phyloP scores from a whole-genome alignment of 108 stramenopile genomes.

The Skeletonema costatum region DNA sequence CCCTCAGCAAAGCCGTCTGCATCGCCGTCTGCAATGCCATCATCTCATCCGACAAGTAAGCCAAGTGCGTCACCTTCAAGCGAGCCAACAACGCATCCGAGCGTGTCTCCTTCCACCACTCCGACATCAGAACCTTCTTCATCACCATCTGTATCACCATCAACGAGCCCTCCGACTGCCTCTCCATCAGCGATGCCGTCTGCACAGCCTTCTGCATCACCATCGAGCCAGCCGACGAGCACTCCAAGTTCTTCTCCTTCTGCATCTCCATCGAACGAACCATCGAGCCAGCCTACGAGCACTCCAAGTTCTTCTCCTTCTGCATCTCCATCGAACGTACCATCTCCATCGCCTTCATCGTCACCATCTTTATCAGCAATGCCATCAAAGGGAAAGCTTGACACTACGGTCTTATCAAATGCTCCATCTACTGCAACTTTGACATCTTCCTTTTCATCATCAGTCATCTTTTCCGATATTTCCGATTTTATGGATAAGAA shows the following conservation, averaged over 20 bases:
- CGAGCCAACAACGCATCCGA: not conserved
- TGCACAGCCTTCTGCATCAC: not conserved
- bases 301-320: constrained; percentile 3
- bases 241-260: constrained; percentile 3
- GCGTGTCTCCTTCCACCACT: not conserved
- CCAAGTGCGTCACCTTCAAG: not conserved
- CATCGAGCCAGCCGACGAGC: not conserved
- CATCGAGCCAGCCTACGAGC: not conserved
- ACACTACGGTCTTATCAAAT: not conserved
- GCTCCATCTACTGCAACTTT: no score
- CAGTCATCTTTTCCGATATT: not conserved
- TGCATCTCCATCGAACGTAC: not conserved
- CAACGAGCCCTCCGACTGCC: constrained; percentile 4
- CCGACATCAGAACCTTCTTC: constrained; percentile 3
- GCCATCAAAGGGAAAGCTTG: not conserved
- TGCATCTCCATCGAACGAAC: not conserved
- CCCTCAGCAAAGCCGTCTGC: not conserved
- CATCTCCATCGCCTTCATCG: constrained; percentile 3
- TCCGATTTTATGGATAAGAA: not conserved
- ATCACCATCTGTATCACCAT: constrained; percentile 8
- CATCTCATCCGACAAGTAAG: not conserved
- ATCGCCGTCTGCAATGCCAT: not conserved
- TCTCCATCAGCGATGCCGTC: not conserved
- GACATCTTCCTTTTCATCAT: not conserved
- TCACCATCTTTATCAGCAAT: not conserved